Conservation (phyloP, 495 filamentous ascomycete genomes). For the Schizothecium vesticola region DNA sequence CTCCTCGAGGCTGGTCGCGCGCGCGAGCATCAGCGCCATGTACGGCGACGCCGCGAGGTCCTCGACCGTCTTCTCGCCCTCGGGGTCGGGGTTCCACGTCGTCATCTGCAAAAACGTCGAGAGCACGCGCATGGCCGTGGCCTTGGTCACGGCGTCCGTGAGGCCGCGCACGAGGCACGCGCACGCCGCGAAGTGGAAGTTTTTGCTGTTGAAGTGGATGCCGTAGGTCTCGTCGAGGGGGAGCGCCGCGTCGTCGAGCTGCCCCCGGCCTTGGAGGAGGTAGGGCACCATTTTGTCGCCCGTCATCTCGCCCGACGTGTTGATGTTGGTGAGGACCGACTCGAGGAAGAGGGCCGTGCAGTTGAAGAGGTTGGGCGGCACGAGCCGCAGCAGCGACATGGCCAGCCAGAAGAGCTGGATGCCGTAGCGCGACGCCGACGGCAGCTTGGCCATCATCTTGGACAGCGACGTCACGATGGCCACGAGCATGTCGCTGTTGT, state of each 20-base stretch:
- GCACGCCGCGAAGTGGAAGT: slow-evolving; percentile 58
- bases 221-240: slow-evolving; percentile 58
- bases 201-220: slow-evolving; percentile 55
- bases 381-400: slow-evolving; percentile 56
- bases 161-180: slow-evolving; percentile 57
- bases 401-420: slow-evolving; percentile 66
- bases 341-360: slow-evolving; percentile 59
- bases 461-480: slow-evolving; percentile 57
- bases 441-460: slow-evolving; percentile 65
- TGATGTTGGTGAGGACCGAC: slow-evolving; percentile 54
- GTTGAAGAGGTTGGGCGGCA: slow-evolving; percentile 55
- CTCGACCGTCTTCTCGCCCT: slow-evolving; percentile 14
- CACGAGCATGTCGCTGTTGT: slow-evolving; percentile 60
- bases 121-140: slow-evolving; percentile 49
- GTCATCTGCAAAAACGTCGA: slow-evolving; percentile 57
- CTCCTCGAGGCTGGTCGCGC: slow-evolving; percentile 42
- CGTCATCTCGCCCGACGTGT: slow-evolving; percentile 49
- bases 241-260: slow-evolving; percentile 53
- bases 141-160: slow-evolving; percentile 52
- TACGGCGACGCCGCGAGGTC: slow-evolving; percentile 45
- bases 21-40: slow-evolving; percentile 45
- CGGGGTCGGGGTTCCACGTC: slow-evolving; percentile 26
- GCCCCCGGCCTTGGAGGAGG: slow-evolving; percentile 50
- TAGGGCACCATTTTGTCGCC: slow-evolving; percentile 52
- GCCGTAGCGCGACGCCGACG: slow-evolving; percentile 56